Percentiles rank a stretch among this genome's conserved stretches.
Evolutionary conservation across 164 flowering plant genomes (phyloP).

Genomic region (Chimonanthus praecox): DNA sequence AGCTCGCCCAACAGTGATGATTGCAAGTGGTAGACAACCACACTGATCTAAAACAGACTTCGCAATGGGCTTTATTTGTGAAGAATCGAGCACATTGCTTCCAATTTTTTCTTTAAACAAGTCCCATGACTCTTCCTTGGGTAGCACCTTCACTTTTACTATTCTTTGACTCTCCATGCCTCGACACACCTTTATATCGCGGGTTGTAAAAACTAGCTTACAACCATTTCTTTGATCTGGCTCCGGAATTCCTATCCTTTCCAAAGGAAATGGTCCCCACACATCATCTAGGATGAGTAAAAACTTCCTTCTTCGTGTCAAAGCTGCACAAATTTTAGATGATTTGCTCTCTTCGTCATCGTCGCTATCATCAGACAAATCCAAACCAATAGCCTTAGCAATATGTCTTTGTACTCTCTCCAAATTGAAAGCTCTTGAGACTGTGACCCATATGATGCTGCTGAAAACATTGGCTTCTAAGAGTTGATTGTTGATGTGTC

Average conservation of each 20-base stretch:
- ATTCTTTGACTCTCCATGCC: slow-evolving; percentile 7
- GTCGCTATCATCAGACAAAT: neutral
- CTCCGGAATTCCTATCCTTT: slow-evolving; percentile 6
- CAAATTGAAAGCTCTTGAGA: slow-evolving; percentile 4
- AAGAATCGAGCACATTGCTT: neutral
- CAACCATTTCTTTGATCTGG: neutral
- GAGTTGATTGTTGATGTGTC: neutral
- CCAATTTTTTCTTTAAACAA: slow-evolving; percentile 7
- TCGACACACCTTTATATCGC: slow-evolving; percentile 6
- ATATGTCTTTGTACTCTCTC: slow-evolving; percentile 1
- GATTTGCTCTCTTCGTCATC: neutral
- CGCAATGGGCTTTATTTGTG: slow-evolving; percentile 7
- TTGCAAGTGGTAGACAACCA: slow-evolving; percentile 11
- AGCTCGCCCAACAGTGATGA: slow-evolving; percentile 11
- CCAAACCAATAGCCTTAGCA: neutral
- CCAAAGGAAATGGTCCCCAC: slow-evolving; percentile 4
- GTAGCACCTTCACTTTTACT: slow-evolving; percentile 7
- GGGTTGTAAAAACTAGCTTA: slow-evolving; percentile 7
- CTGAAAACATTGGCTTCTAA: too few species aligned
- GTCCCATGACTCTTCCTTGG: slow-evolving; percentile 8
- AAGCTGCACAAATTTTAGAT: neutral
- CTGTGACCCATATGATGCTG: slow-evolving; percentile 4
- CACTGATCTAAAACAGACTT: slow-evolving; percentile 5
- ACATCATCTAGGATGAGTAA: slow-evolving; percentile 12
- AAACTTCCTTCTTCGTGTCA: slow-evolving; percentile 3